These are phyloP conservation scores for Colletotrichum endophyticum DNA, from an alignment of 2,329 filamentous ascomycete species.

Conservation along the genomic window DNA sequence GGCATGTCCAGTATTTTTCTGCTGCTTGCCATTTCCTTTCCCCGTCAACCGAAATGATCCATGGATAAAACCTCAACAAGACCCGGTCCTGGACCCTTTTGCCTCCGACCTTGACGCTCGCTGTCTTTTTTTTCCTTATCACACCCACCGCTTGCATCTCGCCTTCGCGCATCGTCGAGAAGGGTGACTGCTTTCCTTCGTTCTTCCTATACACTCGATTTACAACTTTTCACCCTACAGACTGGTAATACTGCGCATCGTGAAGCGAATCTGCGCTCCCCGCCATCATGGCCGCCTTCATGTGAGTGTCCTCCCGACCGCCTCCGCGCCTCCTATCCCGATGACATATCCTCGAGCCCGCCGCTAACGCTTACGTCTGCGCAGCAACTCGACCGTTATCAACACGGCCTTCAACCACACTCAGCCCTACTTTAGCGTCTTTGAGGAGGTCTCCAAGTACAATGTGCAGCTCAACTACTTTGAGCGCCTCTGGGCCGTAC, in stretches of 20 bases:
- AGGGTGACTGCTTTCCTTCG: background rate
- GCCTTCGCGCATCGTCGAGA: conserved; percentile 6
- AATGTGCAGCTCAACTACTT: conserved; percentile 86
- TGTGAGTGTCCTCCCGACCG: conserved; percentile 1
- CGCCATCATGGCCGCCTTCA: conserved; percentile 17
- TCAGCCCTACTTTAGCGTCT: conserved; percentile 59
- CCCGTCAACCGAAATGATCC: conserved; percentile 24
- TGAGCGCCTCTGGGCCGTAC: conserved; percentile 87
- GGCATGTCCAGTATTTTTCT: background rate
- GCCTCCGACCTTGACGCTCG: conserved; percentile 3
- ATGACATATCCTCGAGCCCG: background rate
- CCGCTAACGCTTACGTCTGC: conserved; percentile 11
- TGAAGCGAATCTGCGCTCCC: background rate
- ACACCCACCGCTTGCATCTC: background rate
- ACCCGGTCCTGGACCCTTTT: conserved; percentile 16
- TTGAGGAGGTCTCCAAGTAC: conserved; percentile 69
- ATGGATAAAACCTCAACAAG: conserved; percentile 25
- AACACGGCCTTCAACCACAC: conserved; percentile 50
- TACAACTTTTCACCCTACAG: background rate
- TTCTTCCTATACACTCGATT: background rate
- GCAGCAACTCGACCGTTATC: conserved; percentile 56
- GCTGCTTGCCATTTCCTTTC: conserved; percentile 16
- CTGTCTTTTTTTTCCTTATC: conserved; percentile 2
- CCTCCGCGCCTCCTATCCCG: background rate
- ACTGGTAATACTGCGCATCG: background rate